These are phyloP conservation scores for Zalerion maritima DNA, from an alignment of 495 filamentous ascomycete species.

Conservation along the genomic window DNA sequence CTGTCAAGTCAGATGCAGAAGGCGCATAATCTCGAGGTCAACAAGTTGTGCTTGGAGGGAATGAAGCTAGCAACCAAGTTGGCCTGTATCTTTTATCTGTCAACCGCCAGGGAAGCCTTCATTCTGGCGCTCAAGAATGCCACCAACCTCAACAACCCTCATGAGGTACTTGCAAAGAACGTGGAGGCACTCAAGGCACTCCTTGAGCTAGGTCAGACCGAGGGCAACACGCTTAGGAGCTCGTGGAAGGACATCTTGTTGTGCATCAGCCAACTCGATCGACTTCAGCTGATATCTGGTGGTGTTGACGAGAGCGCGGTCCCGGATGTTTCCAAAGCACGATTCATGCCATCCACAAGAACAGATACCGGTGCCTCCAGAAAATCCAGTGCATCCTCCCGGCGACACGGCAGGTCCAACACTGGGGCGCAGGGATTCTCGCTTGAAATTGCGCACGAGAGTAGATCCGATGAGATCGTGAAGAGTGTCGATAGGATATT, in stretches of 20 bases:
- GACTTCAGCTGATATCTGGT: slow-evolving; percentile 85
- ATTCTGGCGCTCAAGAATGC: slow-evolving; percentile 85
- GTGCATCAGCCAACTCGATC: slow-evolving; percentile 90
- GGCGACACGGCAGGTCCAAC: slow-evolving; percentile 50
- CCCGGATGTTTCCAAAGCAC: slow-evolving; percentile 80
- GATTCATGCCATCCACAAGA: slow-evolving; percentile 44
- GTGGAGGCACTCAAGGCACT: slow-evolving; percentile 83
- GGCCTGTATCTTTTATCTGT: slow-evolving; percentile 82
- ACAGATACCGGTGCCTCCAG: slow-evolving; percentile 36
- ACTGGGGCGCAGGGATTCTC: slow-evolving; percentile 56
- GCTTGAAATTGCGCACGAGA: slow-evolving; percentile 78
- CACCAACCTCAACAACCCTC: slow-evolving; percentile 87
- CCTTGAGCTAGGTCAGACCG: slow-evolving; percentile 79
- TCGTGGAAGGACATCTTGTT: slow-evolving; percentile 94
- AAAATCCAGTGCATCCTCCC: slow-evolving; percentile 50
- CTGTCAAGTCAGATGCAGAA: slow-evolving; percentile 85
- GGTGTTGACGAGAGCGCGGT: slow-evolving; percentile 86
- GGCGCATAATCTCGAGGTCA: slow-evolving; percentile 77
- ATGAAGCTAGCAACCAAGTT: slow-evolving; percentile 86
- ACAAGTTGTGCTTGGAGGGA: slow-evolving; percentile 84
- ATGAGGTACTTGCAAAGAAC: slow-evolving; percentile 93
- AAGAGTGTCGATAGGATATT: slow-evolving; percentile 91
- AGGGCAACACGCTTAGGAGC: slow-evolving; percentile 73
- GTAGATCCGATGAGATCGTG: slow-evolving; percentile 79
- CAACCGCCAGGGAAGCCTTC: slow-evolving; percentile 84